Evolutionary conservation across 495 filamentous ascomycete species (phyloP).

Genomic region (Apiosordaria backusii): DNA sequence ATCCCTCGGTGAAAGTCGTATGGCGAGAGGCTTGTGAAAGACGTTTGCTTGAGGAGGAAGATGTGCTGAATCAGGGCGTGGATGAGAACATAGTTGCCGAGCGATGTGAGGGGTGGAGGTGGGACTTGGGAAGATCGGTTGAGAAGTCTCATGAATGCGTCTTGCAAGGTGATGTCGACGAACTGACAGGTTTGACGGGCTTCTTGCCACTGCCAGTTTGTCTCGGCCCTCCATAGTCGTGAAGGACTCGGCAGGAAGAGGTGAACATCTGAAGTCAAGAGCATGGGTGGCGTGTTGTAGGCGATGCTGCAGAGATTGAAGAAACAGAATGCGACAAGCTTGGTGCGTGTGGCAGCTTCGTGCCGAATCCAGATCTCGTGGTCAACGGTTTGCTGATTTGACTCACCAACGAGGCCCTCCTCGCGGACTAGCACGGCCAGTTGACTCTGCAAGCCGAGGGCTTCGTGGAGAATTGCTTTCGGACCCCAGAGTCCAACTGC

Average conservation of each 20-base stretch:
- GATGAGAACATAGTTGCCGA: slow-evolving; percentile 66
- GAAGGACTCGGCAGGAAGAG: slow-evolving; percentile 57
- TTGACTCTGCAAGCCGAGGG: slow-evolving; percentile 50
- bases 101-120: slow-evolving; percentile 53
- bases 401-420: slow-evolving; percentile 46
- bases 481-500: slow-evolving; percentile 56
- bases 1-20: slow-evolving; percentile 46
- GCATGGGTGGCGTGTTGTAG: slow-evolving; percentile 54
- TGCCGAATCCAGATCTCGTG: slow-evolving; percentile 59
- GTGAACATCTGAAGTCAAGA: slow-evolving; percentile 61
- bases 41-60: slow-evolving; percentile 61
- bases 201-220: slow-evolving; percentile 49
- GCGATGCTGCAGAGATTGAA: slow-evolving; percentile 57
- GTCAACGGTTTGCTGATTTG: slow-evolving; percentile 36
- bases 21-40: slow-evolving; percentile 40
- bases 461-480: slow-evolving; percentile 55
- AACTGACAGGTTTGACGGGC: slow-evolving; percentile 40
- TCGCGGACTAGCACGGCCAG: slow-evolving; percentile 54
- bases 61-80: slow-evolving; percentile 68
- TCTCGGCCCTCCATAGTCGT: slow-evolving; percentile 51
- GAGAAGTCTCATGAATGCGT: slow-evolving; percentile 48
- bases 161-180: slow-evolving; percentile 48
- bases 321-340: slow-evolving; percentile 57
- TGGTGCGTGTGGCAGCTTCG: slow-evolving; percentile 53
- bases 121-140: slow-evolving; percentile 44